Base-by-base conservation (phyloP, 495 filamentous ascomycete genomes). In the Platismatia glauca region DNA sequence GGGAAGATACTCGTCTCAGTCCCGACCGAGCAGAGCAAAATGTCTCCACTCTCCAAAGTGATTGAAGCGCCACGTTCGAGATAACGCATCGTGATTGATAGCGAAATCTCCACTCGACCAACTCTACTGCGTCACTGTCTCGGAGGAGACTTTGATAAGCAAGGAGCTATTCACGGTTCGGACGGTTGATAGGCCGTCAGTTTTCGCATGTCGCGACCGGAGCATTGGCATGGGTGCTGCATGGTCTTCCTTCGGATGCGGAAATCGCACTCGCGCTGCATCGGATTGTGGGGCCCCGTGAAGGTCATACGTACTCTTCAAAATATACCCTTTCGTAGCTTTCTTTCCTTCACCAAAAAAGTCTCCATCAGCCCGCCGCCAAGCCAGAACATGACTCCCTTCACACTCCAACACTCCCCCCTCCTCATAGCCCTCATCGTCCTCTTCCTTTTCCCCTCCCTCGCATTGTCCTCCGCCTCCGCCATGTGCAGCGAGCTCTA, bases 41-140 rank as follows among this genome's bases (percentile, higher is more conserved):
- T 41, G 20, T n/a, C 16, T 44, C 41, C 20, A 44, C 20, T 20
- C 41, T n/a, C n/a, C n/a, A n/a, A n/a, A n/a, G n/a, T 0, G 3
- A n/a, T 44, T n/a, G 20, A 12, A 44, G 20, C 41, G 18, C 20
- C 20, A 20, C 0, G 5, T 44, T n/a, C 7, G 1, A 44, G 20
- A n/a, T 7, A n/a, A n/a, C 20, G 20, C 5, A 20, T 44, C 0
- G 5, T 7, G 20, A n/a, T n/a, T n/a, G 20, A 44, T n/a, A n/a
- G n/a, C 4, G 6, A 12, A n/a, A 44, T n/a, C 18, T 5, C 11
- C 2, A 2, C n/a, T n/a, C n/a, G n/a, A 0, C 3, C 18, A 0
- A 7, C 18, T 12, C 13, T 44, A n/a, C 20, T 12, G 43, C n/a
- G 24, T 46, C 43, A 13, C 20, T 7, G 24, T 46, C 43, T 46